Conservation (phyloP, 2,329 filamentous ascomycete genomes). For the Cordyceps javanica region DNA sequence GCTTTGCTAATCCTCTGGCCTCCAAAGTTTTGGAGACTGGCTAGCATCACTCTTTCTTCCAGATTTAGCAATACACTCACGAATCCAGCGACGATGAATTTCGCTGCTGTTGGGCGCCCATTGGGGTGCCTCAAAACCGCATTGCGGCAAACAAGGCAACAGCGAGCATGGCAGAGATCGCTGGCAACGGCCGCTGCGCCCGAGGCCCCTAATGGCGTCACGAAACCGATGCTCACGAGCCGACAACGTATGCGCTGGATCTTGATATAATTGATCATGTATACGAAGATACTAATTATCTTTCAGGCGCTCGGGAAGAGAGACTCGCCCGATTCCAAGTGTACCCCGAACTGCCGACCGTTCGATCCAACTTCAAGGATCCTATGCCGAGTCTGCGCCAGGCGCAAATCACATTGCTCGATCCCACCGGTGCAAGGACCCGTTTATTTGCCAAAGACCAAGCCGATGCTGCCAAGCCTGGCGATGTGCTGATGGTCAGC, state of each 20-base stretch:
- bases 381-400: constrained; percentile 62
- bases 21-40: not conserved
- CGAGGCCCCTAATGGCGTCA: constrained; percentile 16
- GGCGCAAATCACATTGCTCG: constrained; percentile 66
- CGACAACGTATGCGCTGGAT: constrained; percentile 28
- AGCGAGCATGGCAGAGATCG: constrained; percentile 37
- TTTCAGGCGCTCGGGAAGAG: constrained; percentile 27
- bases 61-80: constrained; percentile 5
- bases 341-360: constrained; percentile 50
- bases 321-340: constrained; percentile 41
- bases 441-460: constrained; percentile 74
- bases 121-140: constrained; percentile 64
- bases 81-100: constrained; percentile 47
- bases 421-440: constrained; percentile 77
- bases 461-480: constrained; percentile 71
- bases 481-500: constrained; percentile 87
- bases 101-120: constrained; percentile 56
- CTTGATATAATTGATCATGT: not conserved
- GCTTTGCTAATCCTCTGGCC: not conserved
- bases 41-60: not conserved
- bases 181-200: constrained; percentile 36
- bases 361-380: constrained; percentile 52
- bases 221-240: constrained; percentile 24
- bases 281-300: constrained; percentile 13
- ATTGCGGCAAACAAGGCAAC: constrained; percentile 52